These are phyloP conservation scores for Fraxinus americana DNA, from an alignment of 257 asterid species.

Conservation along the genomic window DNA sequence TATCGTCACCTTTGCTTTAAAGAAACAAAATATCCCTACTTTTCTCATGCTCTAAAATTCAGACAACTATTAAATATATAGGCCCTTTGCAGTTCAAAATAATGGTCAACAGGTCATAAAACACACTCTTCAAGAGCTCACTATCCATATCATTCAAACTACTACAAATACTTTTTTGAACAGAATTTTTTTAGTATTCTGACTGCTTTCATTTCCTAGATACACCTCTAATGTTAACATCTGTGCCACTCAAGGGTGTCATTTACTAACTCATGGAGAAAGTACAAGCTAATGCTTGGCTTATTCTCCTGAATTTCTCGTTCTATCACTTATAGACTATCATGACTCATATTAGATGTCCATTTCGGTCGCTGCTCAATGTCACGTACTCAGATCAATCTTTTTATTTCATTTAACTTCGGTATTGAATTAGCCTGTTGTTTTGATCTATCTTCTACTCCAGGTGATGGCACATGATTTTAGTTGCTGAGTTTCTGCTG, in stretches of 20 bases:
- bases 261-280: background rate
- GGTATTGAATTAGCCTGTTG: conserved; percentile 4
- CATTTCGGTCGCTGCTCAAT: conserved; percentile 3
- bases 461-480: background rate
- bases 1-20: background rate
- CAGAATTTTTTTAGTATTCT: no score
- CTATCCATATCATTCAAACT: background rate
- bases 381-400: background rate
- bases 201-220: no score
- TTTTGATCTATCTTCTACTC: conserved; percentile 20
- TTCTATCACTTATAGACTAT: background rate
- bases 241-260: background rate
- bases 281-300: background rate
- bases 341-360: background rate
- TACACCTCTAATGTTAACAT: no score
- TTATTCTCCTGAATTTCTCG: background rate
- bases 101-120: background rate
- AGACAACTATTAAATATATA: background rate
- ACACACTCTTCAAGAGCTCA: background rate
- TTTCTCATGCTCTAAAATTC: background rate
- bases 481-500: conserved; percentile 11
- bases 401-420: background rate
- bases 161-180: no score
- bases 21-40: background rate
- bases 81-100: background rate